Evolutionary conservation across 2,329 filamentous ascomycete species (phyloP).

Genomic region (Scedosporium minutisporum): DNA sequence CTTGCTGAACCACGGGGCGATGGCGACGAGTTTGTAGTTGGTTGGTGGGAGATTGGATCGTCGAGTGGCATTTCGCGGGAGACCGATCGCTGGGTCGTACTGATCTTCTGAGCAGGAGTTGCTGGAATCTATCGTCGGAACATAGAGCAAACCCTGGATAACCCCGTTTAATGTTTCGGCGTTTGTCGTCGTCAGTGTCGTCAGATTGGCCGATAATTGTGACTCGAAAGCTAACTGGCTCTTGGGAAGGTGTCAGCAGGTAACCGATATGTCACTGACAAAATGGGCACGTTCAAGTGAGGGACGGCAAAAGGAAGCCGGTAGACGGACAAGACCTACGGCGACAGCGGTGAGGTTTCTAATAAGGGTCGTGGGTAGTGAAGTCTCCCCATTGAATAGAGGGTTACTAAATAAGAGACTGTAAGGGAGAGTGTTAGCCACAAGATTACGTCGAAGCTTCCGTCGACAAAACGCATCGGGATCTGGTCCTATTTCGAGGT

Average conservation of each 20-base stretch:
- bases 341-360: constrained; percentile 47
- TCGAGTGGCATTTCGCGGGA: constrained; percentile 68
- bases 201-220: constrained; percentile 49
- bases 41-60: constrained; percentile 56
- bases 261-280: background rate
- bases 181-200: constrained; percentile 64
- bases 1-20: constrained; percentile 76
- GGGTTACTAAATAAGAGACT: constrained; percentile 54
- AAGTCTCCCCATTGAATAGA: constrained; percentile 38
- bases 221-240: constrained; percentile 43
- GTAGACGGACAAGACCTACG: constrained; percentile 27
- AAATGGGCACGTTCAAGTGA: background rate
- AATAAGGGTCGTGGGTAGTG: constrained; percentile 43
- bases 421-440: constrained; percentile 7
- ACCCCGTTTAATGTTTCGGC: constrained; percentile 47
- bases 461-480: too few species aligned
- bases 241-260: constrained; percentile 17
- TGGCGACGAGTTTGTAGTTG: constrained; percentile 66
- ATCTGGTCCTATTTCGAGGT: too few species aligned
- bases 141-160: constrained; percentile 74
- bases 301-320: background rate
- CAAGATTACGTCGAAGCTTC: too few species aligned
- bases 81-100: constrained; percentile 36
- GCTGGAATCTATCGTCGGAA: constrained; percentile 55
- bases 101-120: constrained; percentile 56